These are phyloP conservation scores for Ganoderma leucocontextum DNA, from an alignment of 1,284 basidiomycete species.

Conservation along the genomic window DNA sequence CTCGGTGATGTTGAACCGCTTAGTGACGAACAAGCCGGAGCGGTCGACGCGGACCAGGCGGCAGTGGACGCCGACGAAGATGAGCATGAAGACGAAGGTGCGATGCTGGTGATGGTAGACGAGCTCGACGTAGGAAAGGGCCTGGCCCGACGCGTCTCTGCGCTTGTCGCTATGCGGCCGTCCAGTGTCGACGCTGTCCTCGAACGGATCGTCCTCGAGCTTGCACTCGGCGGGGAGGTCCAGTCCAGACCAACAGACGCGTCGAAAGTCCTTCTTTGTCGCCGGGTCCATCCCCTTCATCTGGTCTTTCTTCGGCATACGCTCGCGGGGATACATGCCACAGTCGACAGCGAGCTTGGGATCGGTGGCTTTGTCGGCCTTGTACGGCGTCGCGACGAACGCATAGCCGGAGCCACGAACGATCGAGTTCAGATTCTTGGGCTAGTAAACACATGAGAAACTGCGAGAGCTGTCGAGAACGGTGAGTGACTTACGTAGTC, in stretches of 20 bases:
- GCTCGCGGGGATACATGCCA: conserved; percentile 9
- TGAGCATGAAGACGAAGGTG: conserved; percentile 14
- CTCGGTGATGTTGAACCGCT: conserved; percentile 22
- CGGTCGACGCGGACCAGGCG: conserved; percentile 25
- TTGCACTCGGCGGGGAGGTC: conserved; percentile 25
- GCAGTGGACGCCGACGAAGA: conserved; percentile 22
- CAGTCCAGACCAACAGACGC: conserved; percentile 16
- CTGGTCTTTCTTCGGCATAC: conserved; percentile 3
- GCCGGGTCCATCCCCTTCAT: neutral
- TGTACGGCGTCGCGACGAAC: conserved; percentile 11
- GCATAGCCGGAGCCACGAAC: neutral
- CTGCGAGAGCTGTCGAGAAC: neutral
- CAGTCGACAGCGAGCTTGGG: conserved; percentile 13
- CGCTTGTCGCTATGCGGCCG: neutral
- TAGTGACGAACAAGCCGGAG: conserved; percentile 17
- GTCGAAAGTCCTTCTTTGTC: neutral
- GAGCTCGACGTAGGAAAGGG: conserved; percentile 18
- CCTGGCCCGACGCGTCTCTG: conserved; percentile 15
- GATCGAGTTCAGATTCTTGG: neutral
- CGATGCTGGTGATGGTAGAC: conserved; percentile 22
- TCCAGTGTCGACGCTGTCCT: neutral
- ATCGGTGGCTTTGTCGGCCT: neutral
- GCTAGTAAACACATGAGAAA: neutral
- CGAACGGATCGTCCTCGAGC: conserved; percentile 15
- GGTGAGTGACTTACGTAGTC: neutral